Evolutionary conservation across 331 rosid genomes (phyloP), one percentile per base, ranked within the genome.

Genomic region (Spiraea crenata): DNA sequence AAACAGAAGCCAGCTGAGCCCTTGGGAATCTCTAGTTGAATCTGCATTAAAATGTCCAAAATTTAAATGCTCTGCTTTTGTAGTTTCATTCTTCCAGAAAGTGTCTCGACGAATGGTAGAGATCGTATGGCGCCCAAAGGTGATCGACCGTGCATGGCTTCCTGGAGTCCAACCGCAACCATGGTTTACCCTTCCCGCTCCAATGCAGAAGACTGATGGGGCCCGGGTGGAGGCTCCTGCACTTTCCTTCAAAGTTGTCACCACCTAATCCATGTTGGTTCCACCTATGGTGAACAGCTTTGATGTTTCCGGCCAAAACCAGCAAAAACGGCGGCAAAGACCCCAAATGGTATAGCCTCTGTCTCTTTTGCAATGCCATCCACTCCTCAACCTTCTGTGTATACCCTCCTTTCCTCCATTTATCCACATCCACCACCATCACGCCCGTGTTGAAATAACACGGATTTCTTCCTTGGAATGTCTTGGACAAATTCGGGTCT

Each of bases 191-290:
- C 69, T 85, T 87, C 4, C 92, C 92, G 52, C 90, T 87, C 90
- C 92, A 87, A 71, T 87, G 92, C 46, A 87, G 62, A 35, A 87
- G 69, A 64, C 88, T 85, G 38, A 85, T 77, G 20, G 90, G 88
- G 5, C 90, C 90, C 19, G 92, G 90, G 62, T 87, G 92, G 38
- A 83, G 40, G 1, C 59, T 65, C 76, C 90, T 69, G 20, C 90
- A 87, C 57, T 76, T 83, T 1, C 92, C 90, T 77, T 87, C 83
- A n/a, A 83, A 64, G 58, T 85, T 87, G 58, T 87, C 90, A 10
- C 90, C 92, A n/a, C 92, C 88, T 8, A 87, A 79, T 8, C 92
- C 92, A 63, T 87, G 92, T 42, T 83, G 90, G 72, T 87, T 87
- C 92, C 92, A 87, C 35, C 90, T 69, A 35, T 87, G 90, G 67